Evolutionary conservation across 495 filamentous ascomycete species (phyloP).

Genomic region (Jackrogersella multiformis): DNA sequence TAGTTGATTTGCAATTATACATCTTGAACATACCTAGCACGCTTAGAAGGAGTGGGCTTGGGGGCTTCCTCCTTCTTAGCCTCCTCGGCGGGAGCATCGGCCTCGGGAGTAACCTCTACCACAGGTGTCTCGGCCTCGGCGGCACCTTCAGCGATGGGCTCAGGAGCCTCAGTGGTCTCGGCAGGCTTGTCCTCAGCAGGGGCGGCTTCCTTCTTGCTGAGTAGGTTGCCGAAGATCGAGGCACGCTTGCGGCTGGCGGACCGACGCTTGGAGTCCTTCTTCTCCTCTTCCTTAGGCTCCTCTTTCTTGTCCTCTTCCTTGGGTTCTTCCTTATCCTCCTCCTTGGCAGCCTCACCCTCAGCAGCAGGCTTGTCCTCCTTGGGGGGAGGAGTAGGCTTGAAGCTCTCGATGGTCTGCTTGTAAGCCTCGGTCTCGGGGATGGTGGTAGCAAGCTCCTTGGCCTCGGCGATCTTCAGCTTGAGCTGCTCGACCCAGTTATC

Average conservation of each 20-base stretch:
- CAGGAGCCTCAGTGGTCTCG: constrained; percentile 42
- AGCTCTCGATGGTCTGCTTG: constrained; percentile 78
- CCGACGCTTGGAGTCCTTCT: constrained; percentile 66
- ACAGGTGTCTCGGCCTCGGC: constrained; percentile 44
- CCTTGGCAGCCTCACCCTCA: constrained; percentile 61
- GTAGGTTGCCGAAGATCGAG: constrained; percentile 80
- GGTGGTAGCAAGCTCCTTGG: constrained; percentile 74
- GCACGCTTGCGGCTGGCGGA: constrained; percentile 88
- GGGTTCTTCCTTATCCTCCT: constrained; percentile 56
- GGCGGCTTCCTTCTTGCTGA: constrained; percentile 78
- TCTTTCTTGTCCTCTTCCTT: constrained; percentile 56
- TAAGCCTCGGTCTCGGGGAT: constrained; percentile 77
- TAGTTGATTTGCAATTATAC: background rate
- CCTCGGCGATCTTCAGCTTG: constrained; percentile 78
- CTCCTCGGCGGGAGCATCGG: constrained; percentile 47
- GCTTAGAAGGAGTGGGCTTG: constrained; percentile 55
- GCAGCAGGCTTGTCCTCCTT: constrained; percentile 59
- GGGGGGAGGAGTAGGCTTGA: constrained; percentile 66
- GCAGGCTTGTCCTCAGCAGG: constrained; percentile 58
- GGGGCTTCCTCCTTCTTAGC: constrained; percentile 46
- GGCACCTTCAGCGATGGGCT: constrained; percentile 40
- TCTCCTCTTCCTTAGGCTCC: constrained; percentile 54
- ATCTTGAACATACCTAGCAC: constrained; percentile 46
- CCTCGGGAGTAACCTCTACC: constrained; percentile 22
- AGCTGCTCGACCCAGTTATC: constrained; percentile 87